Base-by-base conservation (phyloP, 345 rosid species). In the Viola odorata region DNA sequence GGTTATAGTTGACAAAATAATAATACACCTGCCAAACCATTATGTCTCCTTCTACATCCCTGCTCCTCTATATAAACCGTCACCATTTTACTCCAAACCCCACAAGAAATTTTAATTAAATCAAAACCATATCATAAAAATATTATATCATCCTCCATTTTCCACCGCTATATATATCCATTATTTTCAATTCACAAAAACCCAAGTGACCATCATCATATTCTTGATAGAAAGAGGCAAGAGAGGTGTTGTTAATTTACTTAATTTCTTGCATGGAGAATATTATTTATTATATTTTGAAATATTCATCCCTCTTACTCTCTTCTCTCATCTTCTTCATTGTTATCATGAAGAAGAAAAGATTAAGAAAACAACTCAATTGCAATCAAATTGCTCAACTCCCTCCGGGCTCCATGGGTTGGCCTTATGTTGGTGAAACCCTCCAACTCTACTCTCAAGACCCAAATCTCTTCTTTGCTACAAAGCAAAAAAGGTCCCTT, bases 331-430 rank as follows among this genome's bases (percentile, higher is more conserved):
- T 82, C 55, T 62, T 82, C 45, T 78, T 77, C 52, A 62, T 50
- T 1, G 38, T 65, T 32, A 41, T 61, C 14, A 49, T 53, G 16
- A 71, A 50, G 11, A 65, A 4, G 37, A 59, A 45, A 8, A 55
- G 42, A 45, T n/a, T 23, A 23, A 23, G 32, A 23, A 23, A 23
- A 23, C 32, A 23, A 23, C 32, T 23, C 32, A 23, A 23, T 7
- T 50, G 61, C 3, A 45, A 12, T 48, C 23, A 53, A 15, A 61
- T n/a, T 50, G n/a, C 66, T 37, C 53, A 57, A 51, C 77, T 84
- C 23, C 85, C 88, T 3, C 88, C 88, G 5, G 88, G 88, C 14
- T 78, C 85, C 60, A 49, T 84, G 68, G 88, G 88, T 0, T 84
- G 80, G 84, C 88, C 88, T 37, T 75, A 61, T 50, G n/a, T 84